Base-by-base conservation (phyloP, 139 green algal species). In the Helicosporidium sp. region DNA sequence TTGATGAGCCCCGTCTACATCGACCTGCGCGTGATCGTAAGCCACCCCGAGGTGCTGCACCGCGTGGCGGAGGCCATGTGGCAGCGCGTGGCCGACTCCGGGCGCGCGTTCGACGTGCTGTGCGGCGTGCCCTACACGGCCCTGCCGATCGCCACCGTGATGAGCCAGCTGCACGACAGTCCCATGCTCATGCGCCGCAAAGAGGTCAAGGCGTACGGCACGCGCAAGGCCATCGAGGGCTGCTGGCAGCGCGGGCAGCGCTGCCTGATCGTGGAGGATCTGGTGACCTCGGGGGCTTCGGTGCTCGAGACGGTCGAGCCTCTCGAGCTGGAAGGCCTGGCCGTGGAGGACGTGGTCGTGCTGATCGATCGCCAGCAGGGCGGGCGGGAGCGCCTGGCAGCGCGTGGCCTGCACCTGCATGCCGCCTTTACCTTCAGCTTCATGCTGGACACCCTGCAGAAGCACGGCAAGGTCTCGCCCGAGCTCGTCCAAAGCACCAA, bases 41-140 rank as follows among this genome's bases (percentile, higher is more conserved):
- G 84, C 0, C 94, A 95, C 65, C 89, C 89, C 15, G 75, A 90
- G n/a, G 68, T 99, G 12, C 65, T 99, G 25, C 68, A 74, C 42
- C 58, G 76, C 52, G 83, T 93, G 18, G 72, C 79, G 1, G 73
- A 87, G 41, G 70, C 84, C 43, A 93, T 96, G 78, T 94, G 79
- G 79, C 68, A 68, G 23, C 49, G 58, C 1, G 66, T 91, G 6
- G 26, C 62, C 26, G 62, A 66, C 31, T 26, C 43, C 6, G 59
- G 64, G 17, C n/a, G n/a, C n/a, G 20, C 65, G 16, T 99, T 95
- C 67, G 84, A 97, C 58, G 74, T 91, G 43, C 91, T 96, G 52
- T 99, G 89, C 60, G 89, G 89, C 37, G 89, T 99, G 58, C 89
- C 89, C 16, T 99, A 99, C 80, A 99, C 89, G 3, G 89, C 89